Evolutionary conservation across 352 stramenopile genomes (phyloP).

Genomic region (Globisporangium paddicum): DNA sequence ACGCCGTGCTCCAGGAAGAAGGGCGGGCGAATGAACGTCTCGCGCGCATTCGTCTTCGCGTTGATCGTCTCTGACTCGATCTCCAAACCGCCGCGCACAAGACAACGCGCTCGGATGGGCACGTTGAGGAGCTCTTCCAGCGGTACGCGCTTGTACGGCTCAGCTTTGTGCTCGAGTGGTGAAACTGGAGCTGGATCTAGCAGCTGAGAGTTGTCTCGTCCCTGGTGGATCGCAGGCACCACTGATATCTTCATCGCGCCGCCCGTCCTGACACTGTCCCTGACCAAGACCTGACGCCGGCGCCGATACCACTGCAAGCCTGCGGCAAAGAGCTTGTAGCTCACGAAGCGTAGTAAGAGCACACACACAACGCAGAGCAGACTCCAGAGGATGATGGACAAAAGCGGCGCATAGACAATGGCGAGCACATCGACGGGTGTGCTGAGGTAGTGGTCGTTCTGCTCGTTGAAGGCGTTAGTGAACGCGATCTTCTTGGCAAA

Average conservation of each 20-base stretch:
- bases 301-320: neutral
- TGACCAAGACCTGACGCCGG: neutral
- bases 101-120: constrained; percentile 35
- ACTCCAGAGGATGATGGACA: constrained; percentile 20
- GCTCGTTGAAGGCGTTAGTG: constrained; percentile 34
- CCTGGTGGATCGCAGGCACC: neutral
- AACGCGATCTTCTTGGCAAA: constrained; percentile 23
- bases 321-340: neutral
- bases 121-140: constrained; percentile 45
- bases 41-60: constrained; percentile 15
- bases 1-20: constrained; percentile 42
- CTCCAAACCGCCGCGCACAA: constrained; percentile 32
- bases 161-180: constrained; percentile 4
- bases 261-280: neutral
- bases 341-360: constrained; percentile 17
- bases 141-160: constrained; percentile 36
- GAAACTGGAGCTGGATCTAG: neutral
- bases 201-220: constrained; percentile 1
- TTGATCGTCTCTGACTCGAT: constrained; percentile 1
- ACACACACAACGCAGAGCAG: constrained; percentile 12
- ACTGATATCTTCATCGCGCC: neutral
- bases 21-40: constrained; percentile 30
- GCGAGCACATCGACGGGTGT: constrained; percentile 16
- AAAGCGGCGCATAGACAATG: constrained; percentile 32
- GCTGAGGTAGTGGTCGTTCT: constrained; percentile 19